These are phyloP conservation scores for Larix kaempferi DNA, from an alignment of 75 land plant species.

Conservation along the genomic window DNA sequence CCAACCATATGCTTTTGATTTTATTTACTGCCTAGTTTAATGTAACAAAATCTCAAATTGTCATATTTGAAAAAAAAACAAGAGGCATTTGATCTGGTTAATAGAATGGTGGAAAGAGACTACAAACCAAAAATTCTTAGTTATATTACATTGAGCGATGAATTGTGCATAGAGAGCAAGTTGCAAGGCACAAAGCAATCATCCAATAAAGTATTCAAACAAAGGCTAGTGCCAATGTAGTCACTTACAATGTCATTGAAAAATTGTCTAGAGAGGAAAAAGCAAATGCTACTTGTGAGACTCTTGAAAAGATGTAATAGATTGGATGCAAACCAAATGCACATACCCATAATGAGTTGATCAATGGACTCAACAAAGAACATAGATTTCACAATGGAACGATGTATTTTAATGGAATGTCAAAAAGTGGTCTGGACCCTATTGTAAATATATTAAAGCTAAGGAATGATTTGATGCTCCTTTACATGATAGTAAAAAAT, in stretches of 20 bases:
- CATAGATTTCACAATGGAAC: conserved; percentile 30
- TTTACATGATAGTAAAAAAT: conserved; percentile 33
- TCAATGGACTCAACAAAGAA: conserved; percentile 46
- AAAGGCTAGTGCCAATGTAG: too few species aligned
- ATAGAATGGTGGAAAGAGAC: too few species aligned
- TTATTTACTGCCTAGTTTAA: too few species aligned
- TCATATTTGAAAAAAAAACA: too few species aligned
- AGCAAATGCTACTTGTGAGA: conserved; percentile 35
- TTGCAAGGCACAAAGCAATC: too few species aligned
- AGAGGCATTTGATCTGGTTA: too few species aligned
- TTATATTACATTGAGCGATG: too few species aligned
- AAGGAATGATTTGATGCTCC: conserved; percentile 31
- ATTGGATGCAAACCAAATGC: conserved; percentile 51
- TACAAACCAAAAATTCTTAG: too few species aligned
- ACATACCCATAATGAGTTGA: conserved; percentile 57
- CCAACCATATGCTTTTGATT: too few species aligned
- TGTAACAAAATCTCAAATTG: too few species aligned
- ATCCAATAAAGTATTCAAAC: too few species aligned
- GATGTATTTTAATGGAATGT: conserved; percentile 26
- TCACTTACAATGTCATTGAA: conserved; percentile 64
- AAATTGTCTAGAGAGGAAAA: conserved; percentile 45
- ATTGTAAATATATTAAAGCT: conserved; percentile 35
- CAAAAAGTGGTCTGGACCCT: conserved; percentile 18
- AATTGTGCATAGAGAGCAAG: too few species aligned
- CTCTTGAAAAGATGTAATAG: conserved; percentile 42